These are phyloP conservation scores for Solanum pimpinellifolium DNA, from an alignment of 257 asterid species.

Conservation along the genomic window DNA sequence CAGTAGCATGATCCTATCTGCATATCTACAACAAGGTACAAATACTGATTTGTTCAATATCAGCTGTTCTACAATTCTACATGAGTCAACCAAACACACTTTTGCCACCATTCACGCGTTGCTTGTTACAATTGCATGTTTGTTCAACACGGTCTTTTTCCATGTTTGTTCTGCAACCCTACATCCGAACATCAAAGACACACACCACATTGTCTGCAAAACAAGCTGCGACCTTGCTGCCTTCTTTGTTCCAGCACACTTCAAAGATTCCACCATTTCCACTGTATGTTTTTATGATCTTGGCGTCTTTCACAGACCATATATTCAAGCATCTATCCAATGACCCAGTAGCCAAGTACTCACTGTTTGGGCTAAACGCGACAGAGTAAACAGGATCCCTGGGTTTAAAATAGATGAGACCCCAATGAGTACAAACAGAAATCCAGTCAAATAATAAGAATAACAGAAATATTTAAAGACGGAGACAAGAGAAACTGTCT, in stretches of 20 bases:
- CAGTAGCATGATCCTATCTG: neutral
- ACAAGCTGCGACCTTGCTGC: slow-evolving; percentile 85
- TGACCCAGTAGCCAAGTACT: slow-evolving; percentile 92
- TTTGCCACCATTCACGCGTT: neutral
- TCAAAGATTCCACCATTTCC: slow-evolving; percentile 93
- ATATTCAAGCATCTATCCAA: slow-evolving; percentile 80
- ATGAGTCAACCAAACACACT: neutral
- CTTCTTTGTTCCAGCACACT: slow-evolving; percentile 98
- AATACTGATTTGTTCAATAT: neutral
- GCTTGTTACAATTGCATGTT: neutral
- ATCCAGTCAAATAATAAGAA: neutral
- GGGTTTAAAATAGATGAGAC: slow-evolving; percentile 2
- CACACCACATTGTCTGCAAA: slow-evolving; percentile 84
- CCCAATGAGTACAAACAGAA: neutral
- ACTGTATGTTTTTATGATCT: slow-evolving; percentile 63
- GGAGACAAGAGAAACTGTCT: neutral
- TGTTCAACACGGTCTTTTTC: neutral
- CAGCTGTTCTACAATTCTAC: neutral
- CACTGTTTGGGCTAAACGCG: slow-evolving; percentile 88
- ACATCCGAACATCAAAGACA: slow-evolving; percentile 81
- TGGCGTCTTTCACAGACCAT: slow-evolving; percentile 96
- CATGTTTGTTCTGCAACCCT: slow-evolving; percentile 4
- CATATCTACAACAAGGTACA: neutral
- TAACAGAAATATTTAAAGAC: neutral
- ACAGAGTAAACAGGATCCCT: slow-evolving; percentile 95